Evolutionary conservation across 1,139 yeast species (phyloP).

Genomic region (Hyphopichia khmerensis): DNA sequence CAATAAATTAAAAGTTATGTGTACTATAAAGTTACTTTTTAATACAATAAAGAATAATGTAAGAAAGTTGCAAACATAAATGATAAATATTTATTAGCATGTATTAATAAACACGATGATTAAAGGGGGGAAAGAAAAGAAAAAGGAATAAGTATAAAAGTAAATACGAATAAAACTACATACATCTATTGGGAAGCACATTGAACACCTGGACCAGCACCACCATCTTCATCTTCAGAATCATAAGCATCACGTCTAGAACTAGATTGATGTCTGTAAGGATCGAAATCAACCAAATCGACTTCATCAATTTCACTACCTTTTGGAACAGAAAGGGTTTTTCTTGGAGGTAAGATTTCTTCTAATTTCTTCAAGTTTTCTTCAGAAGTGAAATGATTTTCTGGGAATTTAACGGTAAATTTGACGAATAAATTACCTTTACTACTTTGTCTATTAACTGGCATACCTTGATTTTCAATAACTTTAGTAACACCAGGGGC

Average conservation of each 20-base stretch:
- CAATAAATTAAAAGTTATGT: too few relatives aligned
- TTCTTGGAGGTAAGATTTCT: conserved; percentile 65
- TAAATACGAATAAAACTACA: background rate
- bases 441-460: conserved; percentile 73
- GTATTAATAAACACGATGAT: background rate
- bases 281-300: conserved; percentile 63
- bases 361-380: conserved; percentile 67
- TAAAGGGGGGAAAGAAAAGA: background rate
- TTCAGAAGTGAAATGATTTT: conserved; percentile 59
- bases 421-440: conserved; percentile 71
- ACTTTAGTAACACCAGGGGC: conserved; percentile 82
- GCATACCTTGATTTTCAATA: conserved; percentile 95
- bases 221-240: conserved; percentile 65
- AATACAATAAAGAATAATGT: too few relatives aligned
- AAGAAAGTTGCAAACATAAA: too few relatives aligned
- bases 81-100: background rate
- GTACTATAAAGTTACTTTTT: too few relatives aligned
- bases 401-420: conserved; percentile 73
- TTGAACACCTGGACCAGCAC: conserved; percentile 73
- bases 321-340: conserved; percentile 52
- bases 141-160: background rate
- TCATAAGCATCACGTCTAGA: conserved; percentile 57
- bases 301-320: conserved; percentile 81
- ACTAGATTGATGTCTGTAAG: conserved; percentile 53
- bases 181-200: conserved; percentile 72